Evolutionary conservation across 768 basidiomycete species (phyloP), one percentile per base, ranked within the genome.

Genomic region (Panaeolus cyanescens): DNA sequence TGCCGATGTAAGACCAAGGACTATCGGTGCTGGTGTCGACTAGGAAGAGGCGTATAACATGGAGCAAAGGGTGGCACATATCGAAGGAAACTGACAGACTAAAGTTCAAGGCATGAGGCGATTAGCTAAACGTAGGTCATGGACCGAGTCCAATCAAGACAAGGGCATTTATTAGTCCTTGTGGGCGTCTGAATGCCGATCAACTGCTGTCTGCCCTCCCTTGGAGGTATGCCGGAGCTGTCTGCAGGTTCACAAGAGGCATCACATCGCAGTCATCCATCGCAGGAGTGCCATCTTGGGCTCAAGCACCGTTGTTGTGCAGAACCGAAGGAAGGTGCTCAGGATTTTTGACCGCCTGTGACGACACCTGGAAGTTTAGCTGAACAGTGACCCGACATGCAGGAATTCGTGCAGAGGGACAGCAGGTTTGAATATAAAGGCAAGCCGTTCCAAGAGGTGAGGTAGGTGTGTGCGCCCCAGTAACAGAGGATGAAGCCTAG

Each of bases 251-350:
- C 42, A 53, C 58, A 55, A 55, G 78, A 76, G 84, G 80, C 85
- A 76, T 77, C 80, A 79, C 45, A 50, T 81, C 83, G 86, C 85
- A 88, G 86, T 88, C 86, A 87, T 88, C 87, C 86, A 88, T 88
- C 87, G 87, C 87, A 88, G 81, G 85, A 87, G 77, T 76, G 78
- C 77, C 58, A 71, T 58, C 58, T 59, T 67, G 63, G 64, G 30
- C n/a, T 42, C 54, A 53, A 56, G 31, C 50, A 8, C 30, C 13
- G 32, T 56, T 31, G 36, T 53, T 31, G 36, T 53, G 30, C 32
- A 22, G 58, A 58, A 53, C 59, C 36, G 39, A n/a, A 45, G 42
- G 13, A 45, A n/a, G 37, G 60, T 62, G 59, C 65, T 68, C 68
- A 59, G 34, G 59, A 54, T 45, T 55, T 25, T 32, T 36, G 59